Evolutionary conservation across 2,329 filamentous ascomycete species (phyloP).

Genomic region (Phaeosphaeriaceae sp.): DNA sequence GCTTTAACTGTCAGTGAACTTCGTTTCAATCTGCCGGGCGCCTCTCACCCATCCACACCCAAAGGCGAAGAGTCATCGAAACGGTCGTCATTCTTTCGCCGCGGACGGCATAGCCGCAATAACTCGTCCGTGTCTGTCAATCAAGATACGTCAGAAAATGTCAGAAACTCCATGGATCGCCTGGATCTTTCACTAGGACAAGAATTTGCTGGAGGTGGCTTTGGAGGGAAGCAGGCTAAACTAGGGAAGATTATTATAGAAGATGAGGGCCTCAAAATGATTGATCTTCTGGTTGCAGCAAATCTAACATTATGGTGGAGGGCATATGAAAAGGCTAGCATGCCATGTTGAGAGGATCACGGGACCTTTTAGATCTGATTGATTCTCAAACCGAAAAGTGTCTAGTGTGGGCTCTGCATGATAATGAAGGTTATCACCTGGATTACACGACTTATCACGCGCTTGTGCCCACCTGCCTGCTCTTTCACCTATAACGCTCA

Average conservation of each 20-base stretch:
- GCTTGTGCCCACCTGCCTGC: neutral
- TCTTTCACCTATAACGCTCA: too few species aligned
- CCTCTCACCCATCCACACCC: slow-evolving; percentile 43
- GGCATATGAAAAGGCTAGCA: slow-evolving; percentile 68
- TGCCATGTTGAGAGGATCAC: slow-evolving; percentile 10
- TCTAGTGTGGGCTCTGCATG: neutral
- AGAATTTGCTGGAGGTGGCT: slow-evolving; percentile 85
- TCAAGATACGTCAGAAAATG: slow-evolving; percentile 23
- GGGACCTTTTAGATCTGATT: slow-evolving; percentile 4
- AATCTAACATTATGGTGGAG: slow-evolving; percentile 96
- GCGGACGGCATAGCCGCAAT: slow-evolving; percentile 36
- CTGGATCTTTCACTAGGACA: slow-evolving; percentile 78
- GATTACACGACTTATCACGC: neutral
- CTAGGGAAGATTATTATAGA: slow-evolving; percentile 90
- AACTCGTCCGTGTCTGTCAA: slow-evolving; percentile 35
- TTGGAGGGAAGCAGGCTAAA: slow-evolving; percentile 85
- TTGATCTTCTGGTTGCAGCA: slow-evolving; percentile 88
- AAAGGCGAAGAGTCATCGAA: slow-evolving; percentile 41
- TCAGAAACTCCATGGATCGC: slow-evolving; percentile 50
- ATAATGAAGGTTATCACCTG: neutral
- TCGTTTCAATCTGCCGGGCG: slow-evolving; percentile 82
- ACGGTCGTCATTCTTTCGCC: slow-evolving; percentile 44
- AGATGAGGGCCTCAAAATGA: slow-evolving; percentile 91
- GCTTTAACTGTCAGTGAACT: slow-evolving; percentile 75
- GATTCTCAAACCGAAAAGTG: neutral